Percentiles rank a stretch among this genome's conserved stretches.
These are phyloP conservation scores for Priceomyces castillae DNA, from an alignment of 805 yeast species.

Conservation along the genomic window DNA sequence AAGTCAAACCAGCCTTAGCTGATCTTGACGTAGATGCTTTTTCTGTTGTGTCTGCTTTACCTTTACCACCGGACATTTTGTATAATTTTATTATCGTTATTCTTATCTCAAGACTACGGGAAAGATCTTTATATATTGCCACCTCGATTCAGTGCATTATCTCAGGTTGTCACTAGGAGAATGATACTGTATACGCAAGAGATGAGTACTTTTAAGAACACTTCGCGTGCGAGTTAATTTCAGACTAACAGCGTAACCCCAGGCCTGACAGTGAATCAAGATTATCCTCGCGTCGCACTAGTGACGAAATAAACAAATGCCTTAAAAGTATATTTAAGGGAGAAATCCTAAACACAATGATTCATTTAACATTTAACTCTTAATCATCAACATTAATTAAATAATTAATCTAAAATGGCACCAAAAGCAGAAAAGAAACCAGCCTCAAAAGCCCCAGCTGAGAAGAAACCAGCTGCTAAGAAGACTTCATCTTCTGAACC, in stretches of 20 bases:
- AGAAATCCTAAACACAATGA: background rate
- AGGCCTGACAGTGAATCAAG: background rate
- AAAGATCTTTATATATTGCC: background rate
- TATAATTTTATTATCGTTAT: slow-evolving; percentile 2
- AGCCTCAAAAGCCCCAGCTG: slow-evolving; percentile 97
- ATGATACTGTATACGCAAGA: background rate
- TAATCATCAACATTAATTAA: background rate
- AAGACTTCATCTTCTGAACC: slow-evolving; percentile 71
- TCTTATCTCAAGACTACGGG: background rate
- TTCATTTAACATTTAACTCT: background rate
- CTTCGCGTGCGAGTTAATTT: background rate
- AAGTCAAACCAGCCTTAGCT: slow-evolving; percentile 48
- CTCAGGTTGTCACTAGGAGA: background rate
- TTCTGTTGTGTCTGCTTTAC: slow-evolving; percentile 47
- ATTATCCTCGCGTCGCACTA: no score
- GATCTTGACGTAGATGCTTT: slow-evolving; percentile 50
- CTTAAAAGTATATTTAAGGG: background rate
- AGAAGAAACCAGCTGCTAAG: slow-evolving; percentile 88
- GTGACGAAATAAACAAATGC: background rate
- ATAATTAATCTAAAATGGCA: slow-evolving; percentile 50
- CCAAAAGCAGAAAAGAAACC: slow-evolving; percentile 66
- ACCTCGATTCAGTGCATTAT: background rate
- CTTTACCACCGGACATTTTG: slow-evolving; percentile 36
- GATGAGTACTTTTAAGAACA: background rate
- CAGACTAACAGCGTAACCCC: background rate